These are phyloP conservation scores for Alternaria burnsii DNA, from an alignment of 2,329 filamentous ascomycete species.

Conservation along the genomic window DNA sequence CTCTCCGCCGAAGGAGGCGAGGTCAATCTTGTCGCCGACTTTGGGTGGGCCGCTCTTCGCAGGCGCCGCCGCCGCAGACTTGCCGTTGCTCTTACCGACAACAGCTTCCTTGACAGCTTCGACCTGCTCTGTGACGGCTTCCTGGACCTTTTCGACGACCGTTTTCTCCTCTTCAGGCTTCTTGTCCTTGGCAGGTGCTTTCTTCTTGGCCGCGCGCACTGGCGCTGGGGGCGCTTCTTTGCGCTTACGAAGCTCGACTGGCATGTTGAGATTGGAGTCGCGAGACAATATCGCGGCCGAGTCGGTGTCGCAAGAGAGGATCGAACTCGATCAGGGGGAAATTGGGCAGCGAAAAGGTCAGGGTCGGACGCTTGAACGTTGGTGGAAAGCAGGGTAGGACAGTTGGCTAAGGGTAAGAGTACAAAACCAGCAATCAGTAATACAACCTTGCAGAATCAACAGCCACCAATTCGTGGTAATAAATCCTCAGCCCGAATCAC, in stretches of 20 bases:
- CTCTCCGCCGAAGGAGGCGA: constrained; percentile 69
- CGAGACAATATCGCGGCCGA: constrained; percentile 31
- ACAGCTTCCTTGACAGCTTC: constrained; percentile 45
- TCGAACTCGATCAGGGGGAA: constrained; percentile 8
- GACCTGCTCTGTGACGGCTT: constrained; percentile 44
- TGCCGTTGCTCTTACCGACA: constrained; percentile 33
- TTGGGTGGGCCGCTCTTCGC: constrained; percentile 33
- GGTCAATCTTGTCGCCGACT: constrained; percentile 62
- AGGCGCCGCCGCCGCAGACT: constrained; percentile 21
- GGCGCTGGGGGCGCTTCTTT: constrained; percentile 63
- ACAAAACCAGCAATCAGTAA: constrained; percentile 19
- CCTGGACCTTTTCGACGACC: constrained; percentile 46
- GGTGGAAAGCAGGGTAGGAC: constrained; percentile 19
- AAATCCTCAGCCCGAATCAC: constrained; percentile 12
- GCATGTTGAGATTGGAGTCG: constrained; percentile 46
- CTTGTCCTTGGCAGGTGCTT: constrained; percentile 52
- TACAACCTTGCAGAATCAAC: constrained; percentile 22
- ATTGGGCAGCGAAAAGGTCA: constrained; percentile 11
- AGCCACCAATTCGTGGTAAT: constrained; percentile 13
- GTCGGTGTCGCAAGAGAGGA: constrained; percentile 33
- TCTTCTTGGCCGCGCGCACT: constrained; percentile 58
- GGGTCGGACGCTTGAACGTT: constrained; percentile 7
- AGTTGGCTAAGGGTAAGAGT: constrained; percentile 19
- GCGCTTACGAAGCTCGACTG: constrained; percentile 69
- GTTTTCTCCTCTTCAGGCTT: constrained; percentile 42